Base-by-base conservation (phyloP, 1,284 basidiomycete species). In the Papiliotrema terrestris region DNA sequence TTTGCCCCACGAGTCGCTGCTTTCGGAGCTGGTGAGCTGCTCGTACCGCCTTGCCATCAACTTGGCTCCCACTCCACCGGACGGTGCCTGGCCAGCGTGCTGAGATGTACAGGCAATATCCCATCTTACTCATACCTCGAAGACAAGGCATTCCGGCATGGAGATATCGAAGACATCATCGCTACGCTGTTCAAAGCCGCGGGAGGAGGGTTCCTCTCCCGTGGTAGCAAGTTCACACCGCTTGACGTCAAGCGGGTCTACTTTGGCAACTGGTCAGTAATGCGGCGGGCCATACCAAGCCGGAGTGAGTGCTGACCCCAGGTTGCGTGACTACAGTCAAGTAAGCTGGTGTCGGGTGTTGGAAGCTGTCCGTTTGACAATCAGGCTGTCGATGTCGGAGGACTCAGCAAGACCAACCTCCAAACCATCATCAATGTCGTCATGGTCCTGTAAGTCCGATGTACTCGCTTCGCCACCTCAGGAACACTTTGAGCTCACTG, bases 351-450 rank as follows among this genome's bases (percentile, higher is more conserved):
- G 32, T 26, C 37, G 39, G 47, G 23, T 47, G 23, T 15, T 23
- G n/a, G 17, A 8, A 20, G 19, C 35, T 35, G 45, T 32, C 32
- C 46, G 23, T 17, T 37, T 45, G 51, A 55, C 54, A 52, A 58
- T 26, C 72, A 91, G 82, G 91, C 91, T 0, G 85, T 93, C 44
- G 91, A 94, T 77, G 87, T 93, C 47, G 87, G 87, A 2, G 80
- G 83, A 15, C 76, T 91, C 48, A 86, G 88, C 77, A 91, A 91
- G 75, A 71, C 75, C 32, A 74, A 76, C 35, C 80, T 84, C 0
- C 74, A 90, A 83, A 89, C 88, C 0, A 91, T 96, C 68, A 78
- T 96, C 72, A 94, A 93, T 71, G 77, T 95, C 23, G 83, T 85
- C 76, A 91, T 92, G 86, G 88, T 83, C n/a, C 84, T 92, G 47